These are phyloP conservation scores for Ascochyta viciae-villosae DNA, from an alignment of 2,329 filamentous ascomycete species.

Conservation along the genomic window DNA sequence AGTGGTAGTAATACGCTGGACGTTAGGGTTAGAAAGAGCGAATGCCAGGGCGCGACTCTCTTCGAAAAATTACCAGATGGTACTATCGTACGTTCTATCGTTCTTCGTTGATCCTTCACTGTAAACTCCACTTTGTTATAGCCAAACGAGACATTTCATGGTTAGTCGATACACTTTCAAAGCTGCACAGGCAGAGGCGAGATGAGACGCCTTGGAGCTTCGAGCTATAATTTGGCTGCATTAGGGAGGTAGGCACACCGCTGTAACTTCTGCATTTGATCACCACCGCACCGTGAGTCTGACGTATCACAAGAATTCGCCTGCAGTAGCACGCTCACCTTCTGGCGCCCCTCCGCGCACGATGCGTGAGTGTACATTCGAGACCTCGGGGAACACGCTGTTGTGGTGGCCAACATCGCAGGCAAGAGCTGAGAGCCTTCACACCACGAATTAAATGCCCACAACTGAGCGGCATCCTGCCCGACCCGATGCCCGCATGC, in stretches of 20 bases:
- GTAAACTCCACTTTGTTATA: background rate
- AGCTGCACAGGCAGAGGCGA: background rate
- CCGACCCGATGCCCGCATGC: background rate
- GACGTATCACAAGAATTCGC: background rate
- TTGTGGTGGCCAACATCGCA: background rate
- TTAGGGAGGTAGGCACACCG: too few species aligned
- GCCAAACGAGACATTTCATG: too few species aligned
- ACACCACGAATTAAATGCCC: background rate
- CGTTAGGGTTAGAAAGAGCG: background rate
- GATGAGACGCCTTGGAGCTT: background rate
- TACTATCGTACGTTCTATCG: background rate
- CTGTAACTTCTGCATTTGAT: background rate
- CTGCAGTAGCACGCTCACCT: too few species aligned
- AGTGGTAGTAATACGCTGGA: conserved; percentile 15
- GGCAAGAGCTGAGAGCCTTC: background rate
- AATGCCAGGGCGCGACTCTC: background rate
- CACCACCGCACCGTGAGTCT: background rate
- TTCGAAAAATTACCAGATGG: background rate
- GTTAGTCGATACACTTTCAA: background rate
- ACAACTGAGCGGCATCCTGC: background rate
- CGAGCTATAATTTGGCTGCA: background rate
- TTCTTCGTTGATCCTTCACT: background rate
- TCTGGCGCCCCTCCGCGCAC: too few species aligned
- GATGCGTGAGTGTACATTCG: background rate
- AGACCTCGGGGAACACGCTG: background rate